phyloP scores from a whole-genome alignment of 106 monocot species.

The Dendrobium chrysotoxum region DNA sequence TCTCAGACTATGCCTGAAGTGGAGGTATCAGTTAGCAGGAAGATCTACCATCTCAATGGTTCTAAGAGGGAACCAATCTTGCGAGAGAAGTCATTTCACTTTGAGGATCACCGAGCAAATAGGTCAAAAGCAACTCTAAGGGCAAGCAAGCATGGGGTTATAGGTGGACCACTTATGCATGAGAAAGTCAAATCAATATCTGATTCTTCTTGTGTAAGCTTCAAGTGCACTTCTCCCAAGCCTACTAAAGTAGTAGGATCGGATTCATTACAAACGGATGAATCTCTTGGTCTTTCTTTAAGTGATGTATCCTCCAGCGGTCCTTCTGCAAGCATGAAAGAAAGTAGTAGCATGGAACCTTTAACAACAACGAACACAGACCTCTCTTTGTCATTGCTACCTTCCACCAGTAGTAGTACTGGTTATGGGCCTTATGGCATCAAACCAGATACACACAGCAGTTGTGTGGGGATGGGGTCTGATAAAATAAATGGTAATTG shows the following conservation, averaged over 20 bases:
- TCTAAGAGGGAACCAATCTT: constrained; percentile 65
- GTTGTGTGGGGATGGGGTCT: constrained; percentile 1
- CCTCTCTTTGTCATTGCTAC: constrained; percentile 57
- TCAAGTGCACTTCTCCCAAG: constrained; percentile 49
- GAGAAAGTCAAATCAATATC: constrained; percentile 46
- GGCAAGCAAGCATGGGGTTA: constrained; percentile 38
- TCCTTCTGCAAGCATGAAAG: constrained; percentile 7
- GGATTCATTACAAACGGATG: constrained; percentile 16
- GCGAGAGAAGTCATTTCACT: constrained; percentile 44
- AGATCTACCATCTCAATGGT: constrained; percentile 24
- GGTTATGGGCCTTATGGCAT: not conserved
- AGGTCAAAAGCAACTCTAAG: constrained; percentile 55
- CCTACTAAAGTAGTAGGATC: constrained; percentile 26
- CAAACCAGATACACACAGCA: not conserved
- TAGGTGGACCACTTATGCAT: constrained; percentile 36
- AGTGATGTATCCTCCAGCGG: constrained; percentile 17
- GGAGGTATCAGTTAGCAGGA: constrained; percentile 33
- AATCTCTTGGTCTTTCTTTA: constrained; percentile 19
- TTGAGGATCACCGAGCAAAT: constrained; percentile 58
- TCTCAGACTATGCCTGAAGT: constrained; percentile 20
- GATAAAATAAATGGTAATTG: constrained; percentile 25
- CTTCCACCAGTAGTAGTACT: constrained; percentile 22
- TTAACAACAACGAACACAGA: constrained; percentile 50
- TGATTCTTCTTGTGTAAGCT: constrained; percentile 24
- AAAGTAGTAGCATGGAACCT: constrained; percentile 3